Evolutionary conservation across 345 rosid species (phyloP).

Genomic region (Citrus sinensis): DVS_A1.0 CM039166.1:17427001-17427500

Average conservation of each 20-base stretch:
- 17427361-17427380: constrained; percentile 8
- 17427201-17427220: constrained; percentile 25
- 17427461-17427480: constrained; percentile 32
- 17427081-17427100: too few relatives aligned
- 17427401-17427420: constrained; percentile 22
- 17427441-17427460: constrained; percentile 32
- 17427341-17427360: neutral
- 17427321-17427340: constrained; percentile 8
- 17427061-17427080: too few relatives aligned
- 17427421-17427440: constrained; percentile 30
- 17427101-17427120: too few relatives aligned
- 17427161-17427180: constrained; percentile 21
- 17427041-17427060: too few relatives aligned
- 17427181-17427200: constrained; percentile 26
- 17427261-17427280: constrained; percentile 30
- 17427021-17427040: too few relatives aligned
- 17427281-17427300: constrained; percentile 33
- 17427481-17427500: constrained; percentile 35
- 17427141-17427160: neutral
- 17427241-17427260: constrained; percentile 31
- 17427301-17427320: constrained; percentile 24
- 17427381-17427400: constrained; percentile 16
- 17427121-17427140: too few relatives aligned
- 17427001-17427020: too few relatives aligned
- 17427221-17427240: constrained; percentile 35